phyloP scores from a whole-genome alignment of 805 yeast species.

The Metschnikowia similis region DNA sequence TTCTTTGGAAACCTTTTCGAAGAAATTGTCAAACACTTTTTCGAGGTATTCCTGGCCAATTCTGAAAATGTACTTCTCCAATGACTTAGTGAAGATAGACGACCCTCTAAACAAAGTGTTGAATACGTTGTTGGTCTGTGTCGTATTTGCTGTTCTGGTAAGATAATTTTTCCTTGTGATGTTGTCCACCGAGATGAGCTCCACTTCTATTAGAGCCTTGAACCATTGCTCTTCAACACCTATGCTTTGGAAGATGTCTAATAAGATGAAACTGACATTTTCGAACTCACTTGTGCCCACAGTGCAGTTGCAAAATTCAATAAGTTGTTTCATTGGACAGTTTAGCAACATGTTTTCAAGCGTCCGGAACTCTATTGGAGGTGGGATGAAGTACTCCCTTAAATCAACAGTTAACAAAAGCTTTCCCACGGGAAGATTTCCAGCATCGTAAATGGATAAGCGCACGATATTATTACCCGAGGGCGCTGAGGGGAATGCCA shows the following conservation, averaged over 20 bases:
- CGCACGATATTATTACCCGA: conserved; percentile 37
- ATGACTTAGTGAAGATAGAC: conserved; percentile 72
- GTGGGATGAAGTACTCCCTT: conserved; percentile 54
- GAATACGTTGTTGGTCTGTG: conserved; percentile 41
- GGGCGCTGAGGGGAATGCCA: not conserved
- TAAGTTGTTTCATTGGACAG: conserved; percentile 50
- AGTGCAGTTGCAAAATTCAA: conserved; percentile 41
- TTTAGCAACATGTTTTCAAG: conserved; percentile 58
- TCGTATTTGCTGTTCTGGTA: conserved; percentile 21
- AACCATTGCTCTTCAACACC: conserved; percentile 73
- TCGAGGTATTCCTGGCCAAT: conserved; percentile 78
- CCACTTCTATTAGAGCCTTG: conserved; percentile 60
- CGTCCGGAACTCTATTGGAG: conserved; percentile 55
- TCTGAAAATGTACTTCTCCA: conserved; percentile 72
- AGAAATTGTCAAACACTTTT: conserved; percentile 65
- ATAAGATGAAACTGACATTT: conserved; percentile 51
- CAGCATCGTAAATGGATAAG: conserved; percentile 40
- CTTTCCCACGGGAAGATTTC: conserved; percentile 51
- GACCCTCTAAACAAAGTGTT: conserved; percentile 80
- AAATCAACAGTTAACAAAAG: conserved; percentile 48
- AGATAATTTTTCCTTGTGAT: conserved; percentile 41
- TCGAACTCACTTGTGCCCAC: conserved; percentile 46
- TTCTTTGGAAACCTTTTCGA: conserved; percentile 49
- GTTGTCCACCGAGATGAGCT: conserved; percentile 48
- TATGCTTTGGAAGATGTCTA: conserved; percentile 72